These are phyloP conservation scores for Penicillium salamii DNA, from an alignment of 495 filamentous ascomycete species.

Conservation along the genomic window DNA sequence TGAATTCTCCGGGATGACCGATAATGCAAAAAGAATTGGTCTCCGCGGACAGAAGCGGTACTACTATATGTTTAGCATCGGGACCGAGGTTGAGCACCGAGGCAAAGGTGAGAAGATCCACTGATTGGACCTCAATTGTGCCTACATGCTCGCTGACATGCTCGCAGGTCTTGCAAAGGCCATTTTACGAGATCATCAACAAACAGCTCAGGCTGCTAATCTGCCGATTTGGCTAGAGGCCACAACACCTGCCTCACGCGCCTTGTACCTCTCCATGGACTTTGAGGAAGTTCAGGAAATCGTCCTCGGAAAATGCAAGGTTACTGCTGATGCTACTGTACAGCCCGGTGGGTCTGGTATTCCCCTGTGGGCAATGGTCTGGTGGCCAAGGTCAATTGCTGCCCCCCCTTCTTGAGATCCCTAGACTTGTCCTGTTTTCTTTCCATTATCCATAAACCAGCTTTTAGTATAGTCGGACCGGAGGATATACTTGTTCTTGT, in stretches of 20 bases:
- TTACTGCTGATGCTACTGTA: constrained; percentile 18
- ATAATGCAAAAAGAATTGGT: constrained; percentile 24
- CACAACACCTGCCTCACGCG: constrained; percentile 18
- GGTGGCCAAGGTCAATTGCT: constrained; percentile 21
- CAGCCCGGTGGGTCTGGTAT: constrained; percentile 22
- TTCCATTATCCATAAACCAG: not conserved
- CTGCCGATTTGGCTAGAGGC: constrained; percentile 32
- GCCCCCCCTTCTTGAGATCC: not conserved
- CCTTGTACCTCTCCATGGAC: constrained; percentile 26
- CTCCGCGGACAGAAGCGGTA: constrained; percentile 20
- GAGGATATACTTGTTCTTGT: too few species aligned
- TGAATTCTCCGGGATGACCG: constrained; percentile 28
- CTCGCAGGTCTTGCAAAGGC: constrained; percentile 23
- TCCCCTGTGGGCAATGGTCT: constrained; percentile 30
- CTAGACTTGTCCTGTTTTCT: not conserved
- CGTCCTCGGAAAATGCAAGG: constrained; percentile 24
- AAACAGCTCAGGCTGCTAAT: constrained; percentile 15
- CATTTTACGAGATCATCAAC: constrained; percentile 21
- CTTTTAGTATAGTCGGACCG: not conserved
- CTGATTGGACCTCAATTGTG: not conserved
- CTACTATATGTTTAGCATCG: constrained; percentile 31
- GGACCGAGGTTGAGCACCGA: constrained; percentile 26
- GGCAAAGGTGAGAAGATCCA: constrained; percentile 18
- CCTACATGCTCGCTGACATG: not conserved
- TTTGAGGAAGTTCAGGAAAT: constrained; percentile 27